These are phyloP conservation scores for Hydnum rufescens DNA, from an alignment of 768 basidiomycete genomes.

Conservation along the genomic window DNA sequence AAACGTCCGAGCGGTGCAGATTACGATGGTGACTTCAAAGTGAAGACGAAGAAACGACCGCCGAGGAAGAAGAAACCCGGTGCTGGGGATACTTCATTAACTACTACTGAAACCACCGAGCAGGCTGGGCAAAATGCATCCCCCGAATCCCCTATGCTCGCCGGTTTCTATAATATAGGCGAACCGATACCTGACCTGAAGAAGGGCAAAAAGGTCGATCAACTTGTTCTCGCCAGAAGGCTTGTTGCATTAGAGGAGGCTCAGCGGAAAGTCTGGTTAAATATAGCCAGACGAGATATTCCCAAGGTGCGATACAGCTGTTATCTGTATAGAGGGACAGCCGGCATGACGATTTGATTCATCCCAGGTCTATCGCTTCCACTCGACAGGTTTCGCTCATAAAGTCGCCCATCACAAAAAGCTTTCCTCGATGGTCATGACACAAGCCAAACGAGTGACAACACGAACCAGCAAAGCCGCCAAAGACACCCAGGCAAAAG, in stretches of 20 bases:
- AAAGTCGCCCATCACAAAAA: constrained; percentile 54
- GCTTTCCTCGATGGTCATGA: constrained; percentile 49
- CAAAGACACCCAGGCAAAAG: constrained; percentile 71
- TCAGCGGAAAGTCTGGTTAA: constrained; percentile 78
- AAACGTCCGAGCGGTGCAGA: no score
- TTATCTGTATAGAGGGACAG: neutral
- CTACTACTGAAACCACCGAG: neutral
- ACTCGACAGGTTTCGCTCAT: constrained; percentile 42
- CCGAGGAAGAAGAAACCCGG: neutral
- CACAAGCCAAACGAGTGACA: constrained; percentile 61
- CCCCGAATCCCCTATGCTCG: constrained; percentile 1
- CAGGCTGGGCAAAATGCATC: neutral
- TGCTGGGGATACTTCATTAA: neutral
- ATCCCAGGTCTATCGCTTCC: constrained; percentile 59
- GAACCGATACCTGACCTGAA: constrained; percentile 50
- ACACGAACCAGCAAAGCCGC: constrained; percentile 52
- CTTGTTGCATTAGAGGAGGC: constrained; percentile 62
- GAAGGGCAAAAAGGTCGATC: constrained; percentile 61
- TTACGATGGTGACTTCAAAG: no score
- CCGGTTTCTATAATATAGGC: constrained; percentile 45
- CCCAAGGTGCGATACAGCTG: constrained; percentile 35
- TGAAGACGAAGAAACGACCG: no score
- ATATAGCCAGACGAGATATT: constrained; percentile 67
- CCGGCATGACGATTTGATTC: neutral
- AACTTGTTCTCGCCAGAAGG: constrained; percentile 48